phyloP scores from a whole-genome alignment of 768 basidiomycete species.

The Termitomyces sp. region DNA sequence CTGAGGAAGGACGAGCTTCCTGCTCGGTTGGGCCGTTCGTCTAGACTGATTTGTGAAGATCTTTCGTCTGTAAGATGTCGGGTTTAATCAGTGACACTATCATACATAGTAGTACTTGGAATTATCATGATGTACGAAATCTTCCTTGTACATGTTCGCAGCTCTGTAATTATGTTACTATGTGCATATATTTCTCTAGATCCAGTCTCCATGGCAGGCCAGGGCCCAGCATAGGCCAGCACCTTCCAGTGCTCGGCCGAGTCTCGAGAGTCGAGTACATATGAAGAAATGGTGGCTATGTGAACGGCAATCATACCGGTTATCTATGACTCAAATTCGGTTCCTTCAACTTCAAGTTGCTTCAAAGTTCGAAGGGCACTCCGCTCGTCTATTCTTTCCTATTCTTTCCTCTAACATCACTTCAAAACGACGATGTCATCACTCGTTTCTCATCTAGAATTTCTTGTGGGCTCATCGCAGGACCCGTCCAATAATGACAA shows the following conservation, averaged over 20 bases:
- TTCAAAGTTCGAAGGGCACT: no score
- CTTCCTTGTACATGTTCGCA: neutral
- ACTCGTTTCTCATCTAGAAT: slow-evolving; percentile 27
- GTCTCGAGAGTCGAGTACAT: no score
- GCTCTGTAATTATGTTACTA: neutral
- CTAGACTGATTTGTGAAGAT: no score
- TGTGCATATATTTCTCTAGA: neutral
- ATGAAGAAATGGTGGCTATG: slow-evolving; percentile 2
- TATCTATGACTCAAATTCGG: neutral
- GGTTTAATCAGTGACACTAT: no score
- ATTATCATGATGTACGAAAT: neutral
- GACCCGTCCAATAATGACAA: slow-evolving; percentile 23
- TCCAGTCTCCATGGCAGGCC: neutral
- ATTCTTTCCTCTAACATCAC: slow-evolving; percentile 8
- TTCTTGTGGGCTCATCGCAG: slow-evolving; percentile 26
- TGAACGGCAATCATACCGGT: slow-evolving; percentile 2
- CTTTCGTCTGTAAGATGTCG: neutral
- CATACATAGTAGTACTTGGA: no score
- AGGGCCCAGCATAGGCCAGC: neutral
- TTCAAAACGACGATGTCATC: neutral
- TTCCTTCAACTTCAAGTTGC: neutral
- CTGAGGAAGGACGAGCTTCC: no score
- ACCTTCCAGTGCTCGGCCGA: neutral
- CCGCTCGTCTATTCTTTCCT: no score
- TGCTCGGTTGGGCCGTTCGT: no score